Conservation (phyloP, 495 filamentous ascomycete species). For the Neurospora cerealis region DNA sequence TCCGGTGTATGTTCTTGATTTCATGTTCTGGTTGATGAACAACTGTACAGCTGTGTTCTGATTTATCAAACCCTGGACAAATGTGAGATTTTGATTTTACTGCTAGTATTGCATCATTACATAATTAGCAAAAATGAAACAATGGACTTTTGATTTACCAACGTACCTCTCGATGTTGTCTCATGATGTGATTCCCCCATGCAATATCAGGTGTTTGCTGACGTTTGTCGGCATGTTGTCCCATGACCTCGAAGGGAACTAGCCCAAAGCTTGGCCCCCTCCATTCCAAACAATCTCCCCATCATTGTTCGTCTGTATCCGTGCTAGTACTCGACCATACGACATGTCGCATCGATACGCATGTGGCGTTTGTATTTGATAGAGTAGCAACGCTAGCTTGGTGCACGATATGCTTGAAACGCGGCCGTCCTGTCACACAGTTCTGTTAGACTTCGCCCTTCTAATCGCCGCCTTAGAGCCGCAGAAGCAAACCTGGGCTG, state of each 20-base stretch:
- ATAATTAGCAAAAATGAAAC: background rate
- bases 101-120: background rate
- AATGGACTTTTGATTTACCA: background rate
- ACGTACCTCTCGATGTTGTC: background rate
- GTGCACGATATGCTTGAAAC: background rate
- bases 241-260: background rate
- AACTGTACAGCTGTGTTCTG: background rate
- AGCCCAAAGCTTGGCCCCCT: background rate
- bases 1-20: background rate
- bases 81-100: background rate
- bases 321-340: background rate
- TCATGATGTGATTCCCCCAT: background rate
- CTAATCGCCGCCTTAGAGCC: background rate
- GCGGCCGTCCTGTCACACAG: background rate
- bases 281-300: background rate
- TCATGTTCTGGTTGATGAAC: background rate
- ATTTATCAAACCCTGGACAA: background rate
- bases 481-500: background rate
- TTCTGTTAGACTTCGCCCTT: background rate
- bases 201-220: background rate
- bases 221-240: background rate
- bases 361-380: background rate
- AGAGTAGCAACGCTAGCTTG: background rate
- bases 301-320: background rate
- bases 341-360: background rate